Evolutionary conservation across 164 flowering plant genomes (phyloP).

Genomic region (Chimonanthus salicifolius): DNA sequence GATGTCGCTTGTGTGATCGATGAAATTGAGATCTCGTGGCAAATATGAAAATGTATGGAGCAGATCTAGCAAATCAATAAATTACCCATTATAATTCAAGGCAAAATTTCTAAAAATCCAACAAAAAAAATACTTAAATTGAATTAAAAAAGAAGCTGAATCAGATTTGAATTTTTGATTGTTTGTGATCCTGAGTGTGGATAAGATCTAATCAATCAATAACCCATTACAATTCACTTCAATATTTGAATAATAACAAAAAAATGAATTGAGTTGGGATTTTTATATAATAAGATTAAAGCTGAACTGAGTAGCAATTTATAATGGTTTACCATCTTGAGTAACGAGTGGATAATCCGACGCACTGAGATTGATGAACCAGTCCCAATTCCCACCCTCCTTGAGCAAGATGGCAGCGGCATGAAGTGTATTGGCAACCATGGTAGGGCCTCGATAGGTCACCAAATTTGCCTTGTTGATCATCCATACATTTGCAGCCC

Average conservation of each 20-base stretch:
- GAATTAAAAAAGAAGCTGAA: neutral
- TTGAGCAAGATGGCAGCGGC: slow-evolving; percentile 65
- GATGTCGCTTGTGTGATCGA: slow-evolving; percentile 76
- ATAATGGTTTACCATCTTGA: slow-evolving; percentile 62
- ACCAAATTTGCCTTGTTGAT: slow-evolving; percentile 69
- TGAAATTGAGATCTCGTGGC: slow-evolving; percentile 80
- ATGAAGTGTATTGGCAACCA: slow-evolving; percentile 66
- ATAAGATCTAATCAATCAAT: no score
- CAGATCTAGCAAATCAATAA: slow-evolving; percentile 35
- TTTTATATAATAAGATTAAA: no score
- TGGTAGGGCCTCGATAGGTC: slow-evolving; percentile 77
- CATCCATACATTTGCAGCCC: slow-evolving; percentile 63
- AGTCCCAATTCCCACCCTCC: slow-evolving; percentile 70
- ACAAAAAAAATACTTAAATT: neutral
- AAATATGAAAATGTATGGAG: slow-evolving; percentile 78
- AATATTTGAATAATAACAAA: no score
- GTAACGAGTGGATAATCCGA: slow-evolving; percentile 88
- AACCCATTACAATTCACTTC: no score
- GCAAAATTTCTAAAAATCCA: neutral
- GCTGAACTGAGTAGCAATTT: neutral
- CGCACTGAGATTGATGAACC: slow-evolving; percentile 90
- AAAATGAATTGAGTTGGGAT: no score
- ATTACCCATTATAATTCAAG: neutral
- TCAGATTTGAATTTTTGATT: neutral
- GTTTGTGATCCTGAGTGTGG: no score